A percentile compares a stretch with the other conserved stretches of the same genome.
phyloP scores from a whole-genome alignment of 129 eudicot genomes.

The Tanacetum coccineum region DNA sequence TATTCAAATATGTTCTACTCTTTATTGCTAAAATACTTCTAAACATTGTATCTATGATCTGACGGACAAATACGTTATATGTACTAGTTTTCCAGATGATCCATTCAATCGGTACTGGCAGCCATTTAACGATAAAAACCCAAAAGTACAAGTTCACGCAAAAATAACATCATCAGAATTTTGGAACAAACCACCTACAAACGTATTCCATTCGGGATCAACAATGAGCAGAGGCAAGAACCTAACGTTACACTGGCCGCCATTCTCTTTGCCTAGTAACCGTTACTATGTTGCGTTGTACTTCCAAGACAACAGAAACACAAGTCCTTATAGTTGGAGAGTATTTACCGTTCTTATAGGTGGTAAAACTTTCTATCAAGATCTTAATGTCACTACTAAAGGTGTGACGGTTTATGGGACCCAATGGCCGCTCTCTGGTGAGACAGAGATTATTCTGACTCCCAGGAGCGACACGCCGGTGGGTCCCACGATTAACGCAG shows the following conservation, averaged over 20 bases:
- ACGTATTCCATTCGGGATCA: constrained; percentile 52
- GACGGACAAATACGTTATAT: constrained; percentile 7
- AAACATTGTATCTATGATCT: constrained; percentile 2
- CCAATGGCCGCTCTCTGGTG: constrained; percentile 74
- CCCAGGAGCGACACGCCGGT: constrained; percentile 52
- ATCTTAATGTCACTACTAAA: constrained; percentile 51
- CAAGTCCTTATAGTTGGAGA: constrained; percentile 79
- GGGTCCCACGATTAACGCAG: constrained; percentile 83
- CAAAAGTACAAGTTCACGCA: constrained; percentile 43
- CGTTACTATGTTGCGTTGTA: constrained; percentile 73
- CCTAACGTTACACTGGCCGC: constrained; percentile 64
- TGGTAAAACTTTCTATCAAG: constrained; percentile 43
- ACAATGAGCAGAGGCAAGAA: constrained; percentile 72
- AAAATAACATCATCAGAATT: constrained; percentile 52
- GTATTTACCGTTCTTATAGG: constrained; percentile 55
- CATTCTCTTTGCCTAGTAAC: constrained; percentile 52
- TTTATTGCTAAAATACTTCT: background rate
- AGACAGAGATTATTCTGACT: constrained; percentile 42
- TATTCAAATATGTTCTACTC: background rate
- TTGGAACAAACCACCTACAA: constrained; percentile 84
- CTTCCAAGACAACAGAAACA: constrained; percentile 70
- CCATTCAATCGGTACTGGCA: constrained; percentile 73
- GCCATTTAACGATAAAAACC: constrained; percentile 47
- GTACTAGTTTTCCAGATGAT: constrained; percentile 87
- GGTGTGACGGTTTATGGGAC: constrained; percentile 63